Evolutionary conservation across 2,329 filamentous ascomycete species (phyloP), one percentile per base, ranked within the genome.

Genomic region (Simplicillium sp.): DNA sequence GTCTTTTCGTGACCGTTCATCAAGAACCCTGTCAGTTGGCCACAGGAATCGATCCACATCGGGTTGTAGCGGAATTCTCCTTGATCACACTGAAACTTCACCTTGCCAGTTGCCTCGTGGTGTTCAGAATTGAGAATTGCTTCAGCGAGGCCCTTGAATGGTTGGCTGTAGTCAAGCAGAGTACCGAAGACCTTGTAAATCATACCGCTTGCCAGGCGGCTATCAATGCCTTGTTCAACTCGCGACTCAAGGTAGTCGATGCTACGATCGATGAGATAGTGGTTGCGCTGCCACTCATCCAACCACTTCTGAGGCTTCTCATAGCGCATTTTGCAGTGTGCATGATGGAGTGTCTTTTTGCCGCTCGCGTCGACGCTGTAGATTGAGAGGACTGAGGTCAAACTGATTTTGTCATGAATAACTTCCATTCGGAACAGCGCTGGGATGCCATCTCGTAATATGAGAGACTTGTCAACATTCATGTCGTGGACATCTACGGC

Each of bases 11-110:
- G 70, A 7, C 64, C 71, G 46, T 77, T 76, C 50, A 74, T 61
- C 42, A 76, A 70, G 54, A 75, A 77, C 20, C 73, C 73, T 3
- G 71, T 73, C 42, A 76, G 70, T 52, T 76, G 72, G 50, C 69
- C 70, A 45, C 71, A 54, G 44, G 68, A 72, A 50, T 77, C 72
- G 40, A 77, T 70, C 64, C 68, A 75, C 57, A 71, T 73, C 1
- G 73, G 73, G 38, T 64, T 63, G 49, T 71, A 73, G 40, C 83
- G 59, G 31, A n/a, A 33, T 7, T 13, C 31, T 7, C 31, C 31
- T 33, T 13, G 12, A 15, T n/a, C 31, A 11, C 13, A 13, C 15
- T 33, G 31, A n/a, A 33, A 15, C 12, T 33, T 13, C 6, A 33
- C 31, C 12, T 13, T 13, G 5, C 13, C 31, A 33, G 31, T 33